Base-by-base conservation (phyloP, 352 stramenopile genomes). In the Globisporangium iwayamae region DNA sequence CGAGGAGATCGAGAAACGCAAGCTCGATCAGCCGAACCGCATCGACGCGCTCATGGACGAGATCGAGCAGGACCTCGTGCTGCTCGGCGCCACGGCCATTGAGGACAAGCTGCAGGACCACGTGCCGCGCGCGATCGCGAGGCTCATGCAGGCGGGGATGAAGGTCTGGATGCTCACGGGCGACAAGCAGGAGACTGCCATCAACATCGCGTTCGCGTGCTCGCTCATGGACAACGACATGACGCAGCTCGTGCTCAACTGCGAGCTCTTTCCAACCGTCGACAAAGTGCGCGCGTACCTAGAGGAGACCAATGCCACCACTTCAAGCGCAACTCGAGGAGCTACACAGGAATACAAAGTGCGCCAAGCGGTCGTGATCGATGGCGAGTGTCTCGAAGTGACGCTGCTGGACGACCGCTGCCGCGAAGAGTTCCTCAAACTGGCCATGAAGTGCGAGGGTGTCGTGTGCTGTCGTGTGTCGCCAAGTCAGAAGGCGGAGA, bases 101-200 rank as follows among this genome's bases (percentile, higher is more conserved):
- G 25, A 28, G 25, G 25, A 28, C 25, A 28, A 97, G 72, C 78
- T 98, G 25, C 93, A 98, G 69, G 73, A 90, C 38, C 80, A 90
- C 60, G 94, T 98, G 4, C 89, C 90, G 0, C 83, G 83, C 25
- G 81, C 87, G 18, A 98, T 98, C 38, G 75, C 84, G 0, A 89
- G 89, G 55, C 68, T 98, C 2, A 89, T 90, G 66, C 71, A 70
- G 13, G 92, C 88, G 0, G 88, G 89, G 20, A 97, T 98, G 67
- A 91, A 95, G 47, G 75, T 98, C n/a, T 98, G 92, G 90, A 95
- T 98, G 72, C 84, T 98, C 18, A 98, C 94, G 10, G 93, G 93
- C 38, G 94, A 98, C 74, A 98, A 98, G 69, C 70, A 94, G 46
- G 93, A 98, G 67, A 98, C 94, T 3, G 94, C 94, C 20, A 97